A percentile compares a stretch with the other conserved stretches of the same genome.
Evolutionary conservation across 768 basidiomycete species (phyloP).

Genomic region (Tephrocybe sp.): DNA sequence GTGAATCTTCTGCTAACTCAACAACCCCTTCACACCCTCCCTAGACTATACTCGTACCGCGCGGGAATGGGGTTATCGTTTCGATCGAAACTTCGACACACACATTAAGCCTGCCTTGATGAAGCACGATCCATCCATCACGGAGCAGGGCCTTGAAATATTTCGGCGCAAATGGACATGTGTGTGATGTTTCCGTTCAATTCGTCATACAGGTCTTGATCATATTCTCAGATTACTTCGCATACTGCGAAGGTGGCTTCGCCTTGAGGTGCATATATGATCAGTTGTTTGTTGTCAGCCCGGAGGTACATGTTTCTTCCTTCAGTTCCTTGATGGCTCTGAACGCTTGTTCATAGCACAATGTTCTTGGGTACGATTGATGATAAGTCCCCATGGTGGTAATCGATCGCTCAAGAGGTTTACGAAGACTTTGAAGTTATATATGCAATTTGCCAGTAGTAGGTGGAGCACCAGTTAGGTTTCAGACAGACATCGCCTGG

Average conservation of each 20-base stretch:
- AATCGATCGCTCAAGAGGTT: no score
- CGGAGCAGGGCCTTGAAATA: conserved; percentile 2
- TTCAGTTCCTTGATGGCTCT: neutral
- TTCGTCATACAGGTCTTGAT: neutral
- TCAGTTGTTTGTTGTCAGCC: conserved; percentile 6
- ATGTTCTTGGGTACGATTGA: neutral
- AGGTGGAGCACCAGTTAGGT: no score
- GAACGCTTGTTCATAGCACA: neutral
- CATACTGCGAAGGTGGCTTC: conserved; percentile 10
- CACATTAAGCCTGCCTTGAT: conserved; percentile 9
- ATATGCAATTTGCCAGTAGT: neutral
- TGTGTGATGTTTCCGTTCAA: neutral
- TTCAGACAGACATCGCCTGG: no score
- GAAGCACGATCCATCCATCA: conserved; percentile 1
- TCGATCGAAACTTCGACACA: conserved; percentile 7
- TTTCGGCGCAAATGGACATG: conserved; percentile 12
- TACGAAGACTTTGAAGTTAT: no score
- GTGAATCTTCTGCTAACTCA: neutral
- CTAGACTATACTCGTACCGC: conserved; percentile 12
- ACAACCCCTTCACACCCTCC: neutral
- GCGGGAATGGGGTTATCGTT: conserved; percentile 11
- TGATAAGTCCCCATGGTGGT: no score
- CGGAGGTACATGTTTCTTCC: neutral
- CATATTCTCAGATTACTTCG: conserved; percentile 6
- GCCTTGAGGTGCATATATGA: conserved; percentile 9